These are phyloP conservation scores for Cucumis hystrix DNA, from an alignment of 306 rosid genomes.

Conservation along the genomic window DNA sequence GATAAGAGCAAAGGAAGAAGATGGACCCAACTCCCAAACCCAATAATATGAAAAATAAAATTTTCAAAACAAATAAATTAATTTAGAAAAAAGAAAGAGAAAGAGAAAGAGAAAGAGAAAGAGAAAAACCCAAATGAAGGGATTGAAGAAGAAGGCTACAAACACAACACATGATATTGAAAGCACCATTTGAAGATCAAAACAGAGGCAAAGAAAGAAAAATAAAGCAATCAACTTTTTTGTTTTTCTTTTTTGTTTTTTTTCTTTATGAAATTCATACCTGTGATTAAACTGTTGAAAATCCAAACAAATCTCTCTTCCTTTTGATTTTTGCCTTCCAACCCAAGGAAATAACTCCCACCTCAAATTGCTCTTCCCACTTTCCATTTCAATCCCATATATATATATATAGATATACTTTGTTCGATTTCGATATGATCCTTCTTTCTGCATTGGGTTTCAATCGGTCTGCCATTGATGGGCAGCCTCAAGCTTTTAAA, in stretches of 20 bases:
- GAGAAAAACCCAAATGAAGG: not conserved
- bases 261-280: not conserved
- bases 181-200: not conserved
- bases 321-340: not conserved
- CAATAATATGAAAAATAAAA: not conserved
- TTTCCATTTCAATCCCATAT: conserved; percentile 1
- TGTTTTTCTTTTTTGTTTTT: no score
- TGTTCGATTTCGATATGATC: not conserved
- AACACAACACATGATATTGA: conserved; percentile 6
- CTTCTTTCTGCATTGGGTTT: not conserved
- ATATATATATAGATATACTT: no score
- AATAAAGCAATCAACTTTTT: not conserved
- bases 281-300: not conserved
- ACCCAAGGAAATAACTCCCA: not conserved
- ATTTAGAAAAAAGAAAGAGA: no score
- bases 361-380: not conserved
- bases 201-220: not conserved
- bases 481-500: not conserved
- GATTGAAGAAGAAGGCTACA: not conserved
- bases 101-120: not conserved
- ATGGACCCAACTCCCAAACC: not conserved
- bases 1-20: not conserved
- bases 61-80: no score
- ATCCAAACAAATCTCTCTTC: not conserved
- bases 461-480: not conserved